Evolutionary conservation across 2,329 filamentous ascomycete species (phyloP), one percentile per base, ranked within the genome.

Genomic region (Monosporascus sp.): DNA sequence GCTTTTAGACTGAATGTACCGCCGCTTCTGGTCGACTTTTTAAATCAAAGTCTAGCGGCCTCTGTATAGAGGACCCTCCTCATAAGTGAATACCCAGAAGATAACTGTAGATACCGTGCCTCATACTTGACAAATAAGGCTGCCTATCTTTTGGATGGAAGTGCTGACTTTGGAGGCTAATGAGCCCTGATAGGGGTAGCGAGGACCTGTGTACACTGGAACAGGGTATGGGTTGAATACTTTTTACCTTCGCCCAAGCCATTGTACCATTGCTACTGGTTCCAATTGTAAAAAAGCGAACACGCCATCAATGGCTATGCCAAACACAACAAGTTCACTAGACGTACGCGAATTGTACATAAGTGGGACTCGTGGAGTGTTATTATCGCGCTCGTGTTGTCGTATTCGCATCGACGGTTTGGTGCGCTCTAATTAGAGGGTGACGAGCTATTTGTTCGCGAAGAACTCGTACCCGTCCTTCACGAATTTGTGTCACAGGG

Each of bases 251-350:
- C 3, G 28, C 9, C 28, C 92, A 81, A 96, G 97, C 92, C 97
- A 97, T 90, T 97, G 93, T 87, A 97, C 97, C 87, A 97, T 99
- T 85, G 97, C 94, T 74, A 94, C 94, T 69, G 94, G 94, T 81
- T 97, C 97, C 79, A 99, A 82, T 72, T 97, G 91, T 96, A 65
- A 51, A 26, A 31, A 22, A 9, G 15, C 8, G 37, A 8, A 11
- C 49, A 28, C n/a, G 53, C 4, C 31, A 7, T 35, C 11, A 17
- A n/a, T 3, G 11, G 14, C 11, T 35, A 5, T 35, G 31, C 11
- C 14, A 35, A 14, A 35, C 31, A 14, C 11, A 35, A 5, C 5
- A 28, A n/a, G 43, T 14, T 22, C 6, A 22, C 8, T 9, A 20
- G 18, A 72, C 77, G 50, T 64, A 94, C 90, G 89, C 97, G 94